phyloP scores from a whole-genome alignment of 768 basidiomycete genomes.

The Omphalotus guepiniiformis region DNA sequence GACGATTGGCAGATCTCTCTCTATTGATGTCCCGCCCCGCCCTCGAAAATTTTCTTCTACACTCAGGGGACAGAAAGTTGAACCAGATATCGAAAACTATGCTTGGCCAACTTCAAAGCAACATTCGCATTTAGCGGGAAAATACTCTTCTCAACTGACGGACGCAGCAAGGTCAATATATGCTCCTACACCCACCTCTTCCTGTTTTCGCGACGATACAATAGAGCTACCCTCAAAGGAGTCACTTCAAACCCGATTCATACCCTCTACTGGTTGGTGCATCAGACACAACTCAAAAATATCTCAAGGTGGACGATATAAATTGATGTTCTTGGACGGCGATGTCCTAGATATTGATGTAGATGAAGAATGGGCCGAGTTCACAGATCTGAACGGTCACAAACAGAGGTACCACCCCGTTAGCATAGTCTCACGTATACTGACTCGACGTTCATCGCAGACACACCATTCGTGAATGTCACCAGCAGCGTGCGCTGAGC shows the following conservation, averaged over 20 bases:
- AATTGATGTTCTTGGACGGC: constrained; percentile 42
- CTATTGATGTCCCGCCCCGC: constrained; percentile 11
- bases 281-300: constrained; percentile 33
- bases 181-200: not conserved
- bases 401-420: constrained; percentile 22
- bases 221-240: constrained; percentile 2
- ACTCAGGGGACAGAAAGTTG: not conserved
- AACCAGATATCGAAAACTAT: too few species aligned
- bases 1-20: constrained; percentile 2
- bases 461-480: constrained; percentile 30
- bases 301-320: constrained; percentile 38
- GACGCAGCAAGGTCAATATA: constrained; percentile 1
- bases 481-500: constrained; percentile 26
- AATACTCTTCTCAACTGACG: not conserved
- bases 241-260: constrained; percentile 31
- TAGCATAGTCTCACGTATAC: not conserved
- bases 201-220: not conserved
- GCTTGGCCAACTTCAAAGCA: not conserved
- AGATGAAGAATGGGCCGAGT: constrained; percentile 38
- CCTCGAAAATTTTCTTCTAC: constrained; percentile 9
- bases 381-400: constrained; percentile 11
- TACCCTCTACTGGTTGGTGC: constrained; percentile 39
- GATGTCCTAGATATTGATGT: constrained; percentile 35
- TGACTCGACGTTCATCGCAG: constrained; percentile 18
- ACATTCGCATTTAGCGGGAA: too few species aligned